These are phyloP conservation scores for Diutina mesorugosa DNA, from an alignment of 1,139 yeast genomes.

Conservation along the genomic window DNA sequence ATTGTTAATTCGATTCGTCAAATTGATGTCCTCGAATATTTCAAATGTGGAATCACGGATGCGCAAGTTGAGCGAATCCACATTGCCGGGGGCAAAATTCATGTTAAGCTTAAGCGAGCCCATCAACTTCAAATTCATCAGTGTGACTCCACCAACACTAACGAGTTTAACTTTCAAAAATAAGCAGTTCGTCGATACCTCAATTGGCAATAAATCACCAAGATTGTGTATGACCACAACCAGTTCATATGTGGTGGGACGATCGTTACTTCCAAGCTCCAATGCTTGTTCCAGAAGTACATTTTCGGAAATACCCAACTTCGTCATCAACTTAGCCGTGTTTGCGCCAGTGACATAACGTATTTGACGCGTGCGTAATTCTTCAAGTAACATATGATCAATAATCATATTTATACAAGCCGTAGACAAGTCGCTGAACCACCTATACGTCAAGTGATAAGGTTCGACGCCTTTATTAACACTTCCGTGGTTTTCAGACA, in stretches of 20 bases:
- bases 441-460: slow-evolving; percentile 19
- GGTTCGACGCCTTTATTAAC: neutral
- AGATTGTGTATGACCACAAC: slow-evolving; percentile 1
- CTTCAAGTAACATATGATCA: slow-evolving; percentile 52
- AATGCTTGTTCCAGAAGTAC: neutral
- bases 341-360: neutral
- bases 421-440: slow-evolving; percentile 35
- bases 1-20: neutral
- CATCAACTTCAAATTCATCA: neutral
- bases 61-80: neutral
- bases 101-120: neutral
- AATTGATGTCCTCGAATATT: neutral
- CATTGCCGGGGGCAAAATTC: neutral
- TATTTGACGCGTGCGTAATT: slow-evolving; percentile 15
- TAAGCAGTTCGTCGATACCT: neutral
- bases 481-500: neutral
- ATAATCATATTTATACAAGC: slow-evolving; percentile 47
- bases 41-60: neutral
- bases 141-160: neutral
- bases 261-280: neutral
- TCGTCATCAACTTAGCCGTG: neutral
- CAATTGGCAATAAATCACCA: neutral
- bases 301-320: neutral
- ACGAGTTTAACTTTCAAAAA: neutral
- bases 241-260: neutral